Conservation (phyloP, 345 rosid genomes). For the Luvunga scandens region DNA sequence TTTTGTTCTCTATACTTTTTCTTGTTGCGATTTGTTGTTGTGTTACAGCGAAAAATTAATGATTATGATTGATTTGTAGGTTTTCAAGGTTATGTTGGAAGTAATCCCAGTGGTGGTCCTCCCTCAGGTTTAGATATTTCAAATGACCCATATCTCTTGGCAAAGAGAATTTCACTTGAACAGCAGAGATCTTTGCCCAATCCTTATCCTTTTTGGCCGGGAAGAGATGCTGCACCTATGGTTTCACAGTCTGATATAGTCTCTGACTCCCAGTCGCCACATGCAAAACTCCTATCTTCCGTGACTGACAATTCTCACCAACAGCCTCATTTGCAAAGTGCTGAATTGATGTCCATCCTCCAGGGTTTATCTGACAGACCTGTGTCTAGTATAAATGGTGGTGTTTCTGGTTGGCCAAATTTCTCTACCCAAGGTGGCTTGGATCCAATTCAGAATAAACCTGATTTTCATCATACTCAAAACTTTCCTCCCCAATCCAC, state of each 20-base stretch:
- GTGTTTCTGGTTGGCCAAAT: constrained; percentile 60
- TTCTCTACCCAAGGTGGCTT: constrained; percentile 44
- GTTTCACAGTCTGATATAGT: constrained; percentile 59
- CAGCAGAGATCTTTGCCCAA: constrained; percentile 61
- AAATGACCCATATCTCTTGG: constrained; percentile 60
- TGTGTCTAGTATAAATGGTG: constrained; percentile 45
- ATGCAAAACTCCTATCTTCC: constrained; percentile 35
- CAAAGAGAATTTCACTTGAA: constrained; percentile 73
- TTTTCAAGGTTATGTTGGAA: constrained; percentile 59
- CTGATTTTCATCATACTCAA: constrained; percentile 50
- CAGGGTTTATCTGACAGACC: constrained; percentile 70
- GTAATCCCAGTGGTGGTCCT: constrained; percentile 42
- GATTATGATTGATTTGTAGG: constrained; percentile 42
- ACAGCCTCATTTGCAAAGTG: constrained; percentile 59
- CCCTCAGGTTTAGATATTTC: constrained; percentile 57
- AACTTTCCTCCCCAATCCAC: constrained; percentile 58
- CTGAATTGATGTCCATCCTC: constrained; percentile 69
- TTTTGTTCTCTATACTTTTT: no score
- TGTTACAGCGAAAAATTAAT: neutral
- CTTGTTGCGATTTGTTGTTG: neutral
- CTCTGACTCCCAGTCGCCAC: constrained; percentile 36
- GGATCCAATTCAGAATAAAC: constrained; percentile 60
- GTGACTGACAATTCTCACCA: constrained; percentile 39
- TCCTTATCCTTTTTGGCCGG: constrained; percentile 62
- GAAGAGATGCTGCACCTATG: constrained; percentile 61